These are phyloP conservation scores for Orbilia blumenaviensis DNA, from an alignment of 2,329 filamentous ascomycete species.

Conservation along the genomic window DNA sequence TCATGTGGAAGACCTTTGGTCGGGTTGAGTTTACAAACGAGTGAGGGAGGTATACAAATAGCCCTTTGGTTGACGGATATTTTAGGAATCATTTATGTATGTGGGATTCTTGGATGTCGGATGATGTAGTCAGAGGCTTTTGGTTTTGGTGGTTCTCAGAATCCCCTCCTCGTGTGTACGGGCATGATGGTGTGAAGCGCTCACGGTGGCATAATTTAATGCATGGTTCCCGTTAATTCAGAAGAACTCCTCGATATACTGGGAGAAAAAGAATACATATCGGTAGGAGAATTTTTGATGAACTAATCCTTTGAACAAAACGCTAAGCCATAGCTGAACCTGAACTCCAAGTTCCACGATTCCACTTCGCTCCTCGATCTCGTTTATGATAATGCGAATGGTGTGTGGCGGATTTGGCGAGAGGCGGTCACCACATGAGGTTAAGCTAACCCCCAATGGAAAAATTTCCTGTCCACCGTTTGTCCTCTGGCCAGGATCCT, in stretches of 20 bases:
- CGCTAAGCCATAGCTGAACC: neutral
- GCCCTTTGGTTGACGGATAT: neutral
- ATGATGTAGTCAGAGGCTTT: neutral
- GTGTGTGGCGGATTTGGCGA: conserved; percentile 10
- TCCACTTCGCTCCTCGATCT: neutral
- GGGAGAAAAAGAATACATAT: too few relatives aligned
- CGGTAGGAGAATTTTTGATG: neutral
- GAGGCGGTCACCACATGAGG: conserved; percentile 19
- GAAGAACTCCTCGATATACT: conserved; percentile 2
- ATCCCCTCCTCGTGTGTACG: conserved; percentile 6
- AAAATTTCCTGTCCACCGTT: conserved; percentile 13
- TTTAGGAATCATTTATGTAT: neutral
- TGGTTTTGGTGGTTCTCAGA: neutral
- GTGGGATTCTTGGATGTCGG: neutral
- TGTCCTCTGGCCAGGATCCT: conserved; percentile 12
- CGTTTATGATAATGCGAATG: neutral
- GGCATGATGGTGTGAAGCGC: conserved; percentile 6
- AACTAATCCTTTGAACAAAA: neutral
- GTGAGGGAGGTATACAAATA: neutral
- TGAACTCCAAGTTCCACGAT: neutral
- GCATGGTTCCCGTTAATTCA: neutral
- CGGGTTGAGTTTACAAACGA: conserved; percentile 36
- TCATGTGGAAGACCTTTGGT: neutral
- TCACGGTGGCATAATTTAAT: neutral
- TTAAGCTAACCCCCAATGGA: conserved; percentile 30